Evolutionary conservation across 2,329 filamentous ascomycete genomes (phyloP), one percentile per base, ranked within the genome.

Genomic region (Diaporthe vaccinii): DNA sequence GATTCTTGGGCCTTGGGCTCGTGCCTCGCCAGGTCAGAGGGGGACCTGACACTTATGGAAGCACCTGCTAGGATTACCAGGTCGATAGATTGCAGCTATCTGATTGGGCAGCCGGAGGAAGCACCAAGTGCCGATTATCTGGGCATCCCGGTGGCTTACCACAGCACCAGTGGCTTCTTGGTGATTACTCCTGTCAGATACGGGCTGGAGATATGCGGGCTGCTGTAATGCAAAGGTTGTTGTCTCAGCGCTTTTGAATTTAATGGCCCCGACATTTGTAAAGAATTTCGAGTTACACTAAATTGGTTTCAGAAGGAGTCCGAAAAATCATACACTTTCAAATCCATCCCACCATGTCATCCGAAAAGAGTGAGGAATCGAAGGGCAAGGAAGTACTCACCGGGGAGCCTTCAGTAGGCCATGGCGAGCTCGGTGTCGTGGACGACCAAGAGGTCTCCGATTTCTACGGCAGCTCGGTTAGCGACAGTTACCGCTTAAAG

Each of bases 381-480:
- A 76, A 76, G 58, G 22, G 41, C 57, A 59, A 55, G n/a, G 57
- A 67, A 4, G 58, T 72, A 12, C 28, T 55, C 25, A 44, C 49
- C 20, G 46, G 17, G 6, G 58, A 53, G 14, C 67, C 72, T 53
- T 74, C 75, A 28, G 14, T 76, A 14, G 34, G 58, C 17, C 41
- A 74, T 46, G 75, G 75, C 17, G 41, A 75, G 6, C 49, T 75
- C 2, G 68, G 14, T 51, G 39, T 72, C 9, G 59, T 81, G 10
- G 80, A 83, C 55, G 82, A 85, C 69, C 67, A 77, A 0, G 78
- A 80, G 17, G 77, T 81, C 58, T 79, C 79, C 41, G 80, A 82
- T 15, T 86, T 86, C 77, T 87, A 86, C 74, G 83, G 83, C 12
- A 76, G 73, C 46, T 78, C 81, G 8, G 78, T 82, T 28, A 79